These are phyloP conservation scores for Asclepias syriaca DNA, from an alignment of 257 asterid species.

Conservation along the genomic window DNA sequence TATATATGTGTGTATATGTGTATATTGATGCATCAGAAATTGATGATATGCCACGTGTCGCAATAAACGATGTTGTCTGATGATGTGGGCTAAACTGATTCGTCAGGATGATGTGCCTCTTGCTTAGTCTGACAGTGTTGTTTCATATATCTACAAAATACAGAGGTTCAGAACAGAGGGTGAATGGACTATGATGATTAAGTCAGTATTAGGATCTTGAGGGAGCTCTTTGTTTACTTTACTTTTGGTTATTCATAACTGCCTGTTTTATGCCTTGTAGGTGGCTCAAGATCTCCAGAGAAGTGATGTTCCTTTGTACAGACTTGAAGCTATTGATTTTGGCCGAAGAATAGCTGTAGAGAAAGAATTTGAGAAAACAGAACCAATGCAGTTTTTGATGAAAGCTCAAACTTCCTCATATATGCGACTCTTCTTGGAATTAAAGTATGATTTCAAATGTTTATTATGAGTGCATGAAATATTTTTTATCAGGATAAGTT, in stretches of 20 bases:
- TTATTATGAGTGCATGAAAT: background rate
- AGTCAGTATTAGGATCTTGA: background rate
- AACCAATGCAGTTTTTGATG: constrained; percentile 99
- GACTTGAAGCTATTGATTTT: constrained; percentile 97
- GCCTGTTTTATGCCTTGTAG: constrained; percentile 34
- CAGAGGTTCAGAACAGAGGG: too few species aligned
- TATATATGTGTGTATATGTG: too few species aligned
- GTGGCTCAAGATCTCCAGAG: constrained; percentile 99
- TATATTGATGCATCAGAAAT: too few species aligned
- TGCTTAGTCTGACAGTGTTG: too few species aligned
- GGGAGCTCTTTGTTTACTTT: constrained; percentile 7
- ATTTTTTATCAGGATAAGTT: background rate
- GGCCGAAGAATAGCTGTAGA: constrained; percentile 99
- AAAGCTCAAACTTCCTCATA: constrained; percentile 91
- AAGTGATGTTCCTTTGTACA: constrained; percentile 82
- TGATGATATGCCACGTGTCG: too few species aligned
- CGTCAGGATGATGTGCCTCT: too few species aligned
- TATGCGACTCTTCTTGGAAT: constrained; percentile 97
- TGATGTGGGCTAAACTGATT: too few species aligned
- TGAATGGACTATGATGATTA: too few species aligned
- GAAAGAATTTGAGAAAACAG: constrained; percentile 93
- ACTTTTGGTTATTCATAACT: background rate
- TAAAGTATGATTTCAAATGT: constrained; percentile 52
- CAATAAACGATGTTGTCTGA: too few species aligned
- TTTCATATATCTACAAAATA: too few species aligned